phyloP scores from a whole-genome alignment of 2,329 filamentous ascomycete species.

The Fusarium luffae region DNA sequence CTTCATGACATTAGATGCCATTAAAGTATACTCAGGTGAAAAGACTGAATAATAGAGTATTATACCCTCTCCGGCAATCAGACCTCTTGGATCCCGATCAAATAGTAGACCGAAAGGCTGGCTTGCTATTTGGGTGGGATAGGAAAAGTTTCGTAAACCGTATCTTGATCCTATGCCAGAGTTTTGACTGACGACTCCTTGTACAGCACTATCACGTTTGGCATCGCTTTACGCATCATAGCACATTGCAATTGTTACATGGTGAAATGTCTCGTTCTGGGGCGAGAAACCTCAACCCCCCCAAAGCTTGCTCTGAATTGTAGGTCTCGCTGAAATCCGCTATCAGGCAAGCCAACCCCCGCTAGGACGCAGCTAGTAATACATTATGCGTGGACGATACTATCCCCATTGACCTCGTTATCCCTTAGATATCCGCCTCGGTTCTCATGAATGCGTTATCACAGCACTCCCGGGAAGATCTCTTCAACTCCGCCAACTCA shows the following conservation, averaged over 20 bases:
- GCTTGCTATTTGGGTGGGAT: not conserved
- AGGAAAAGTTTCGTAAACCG: not conserved
- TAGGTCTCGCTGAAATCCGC: constrained; percentile 37
- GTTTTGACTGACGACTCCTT: not conserved
- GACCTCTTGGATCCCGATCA: not conserved
- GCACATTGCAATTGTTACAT: constrained; percentile 29
- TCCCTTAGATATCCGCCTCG: constrained; percentile 17
- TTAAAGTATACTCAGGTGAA: constrained; percentile 2
- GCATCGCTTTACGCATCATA: not conserved
- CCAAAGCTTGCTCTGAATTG: constrained; percentile 35
- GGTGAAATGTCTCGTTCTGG: constrained; percentile 1
- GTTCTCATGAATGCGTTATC: constrained; percentile 38
- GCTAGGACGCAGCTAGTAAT: constrained; percentile 37
- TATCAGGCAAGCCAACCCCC: constrained; percentile 23
- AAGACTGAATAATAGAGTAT: not conserved
- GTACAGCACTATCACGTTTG: not conserved
- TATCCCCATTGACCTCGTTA: constrained; percentile 10
- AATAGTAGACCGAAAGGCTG: not conserved
- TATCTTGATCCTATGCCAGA: not conserved
- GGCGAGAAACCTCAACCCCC: constrained; percentile 28
- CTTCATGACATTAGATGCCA: constrained; percentile 27
- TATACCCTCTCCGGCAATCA: not conserved
- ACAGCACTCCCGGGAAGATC: constrained; percentile 26
- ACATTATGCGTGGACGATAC: constrained; percentile 25
- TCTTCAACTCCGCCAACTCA: constrained; percentile 34